Conservation (phyloP, 257 asterid species). For the Nicotiana sylvestris region DNA sequence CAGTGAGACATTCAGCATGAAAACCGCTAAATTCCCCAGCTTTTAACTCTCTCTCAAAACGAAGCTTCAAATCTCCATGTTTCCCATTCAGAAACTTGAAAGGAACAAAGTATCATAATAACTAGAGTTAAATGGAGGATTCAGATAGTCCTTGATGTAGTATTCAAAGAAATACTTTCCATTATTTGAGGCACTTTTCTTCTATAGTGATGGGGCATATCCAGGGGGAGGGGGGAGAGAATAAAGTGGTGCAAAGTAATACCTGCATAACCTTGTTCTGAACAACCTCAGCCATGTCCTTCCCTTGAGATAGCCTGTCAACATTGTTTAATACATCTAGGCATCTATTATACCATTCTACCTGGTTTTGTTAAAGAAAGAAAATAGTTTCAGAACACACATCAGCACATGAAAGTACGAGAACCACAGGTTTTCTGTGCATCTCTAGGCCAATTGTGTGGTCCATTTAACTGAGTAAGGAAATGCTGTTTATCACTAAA, state of each 20-base stretch:
- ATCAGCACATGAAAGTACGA: background rate
- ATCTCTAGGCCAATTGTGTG: background rate
- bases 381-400: background rate
- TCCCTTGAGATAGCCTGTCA: slow-evolving; percentile 69
- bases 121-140: slow-evolving; percentile 13
- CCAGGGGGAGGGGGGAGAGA: background rate
- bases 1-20: slow-evolving; percentile 90
- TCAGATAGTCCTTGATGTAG: background rate
- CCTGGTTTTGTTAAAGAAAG: slow-evolving; percentile 36
- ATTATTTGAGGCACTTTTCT: background rate
- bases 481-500: background rate
- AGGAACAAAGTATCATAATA: slow-evolving; percentile 8
- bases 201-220: background rate
- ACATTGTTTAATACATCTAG: slow-evolving; percentile 66
- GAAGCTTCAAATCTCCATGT: slow-evolving; percentile 62
- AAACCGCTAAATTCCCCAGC: slow-evolving; percentile 73
- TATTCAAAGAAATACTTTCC: background rate
- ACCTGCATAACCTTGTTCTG: slow-evolving; percentile 97
- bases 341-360: slow-evolving; percentile 72
- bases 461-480: background rate
- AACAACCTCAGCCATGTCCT: slow-evolving; percentile 59
- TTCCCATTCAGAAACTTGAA: slow-evolving; percentile 69
- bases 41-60: slow-evolving; percentile 64
- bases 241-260: slow-evolving; percentile 15
- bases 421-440: background rate